phyloP scores from a whole-genome alignment of 2,329 filamentous ascomycete genomes.

The Fusarium sp. region DNA sequence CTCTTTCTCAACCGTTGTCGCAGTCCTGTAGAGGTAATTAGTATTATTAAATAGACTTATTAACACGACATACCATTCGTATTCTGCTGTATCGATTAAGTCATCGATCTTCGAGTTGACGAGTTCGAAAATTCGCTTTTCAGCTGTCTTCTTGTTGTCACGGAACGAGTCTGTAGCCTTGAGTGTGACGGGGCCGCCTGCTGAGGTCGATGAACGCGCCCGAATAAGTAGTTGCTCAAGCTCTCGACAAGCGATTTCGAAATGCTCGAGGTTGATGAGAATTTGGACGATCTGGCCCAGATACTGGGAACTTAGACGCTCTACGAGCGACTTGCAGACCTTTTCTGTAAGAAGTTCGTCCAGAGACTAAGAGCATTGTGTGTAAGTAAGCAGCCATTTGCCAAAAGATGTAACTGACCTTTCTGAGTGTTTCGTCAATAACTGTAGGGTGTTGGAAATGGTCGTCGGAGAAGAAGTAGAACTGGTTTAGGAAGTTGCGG shows the following conservation, averaged over 20 bases:
- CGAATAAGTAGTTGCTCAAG: constrained; percentile 87
- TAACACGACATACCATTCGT: constrained; percentile 76
- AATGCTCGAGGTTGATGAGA: constrained; percentile 96
- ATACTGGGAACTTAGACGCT: constrained; percentile 90
- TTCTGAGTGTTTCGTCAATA: constrained; percentile 90
- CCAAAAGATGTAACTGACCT: constrained; percentile 57
- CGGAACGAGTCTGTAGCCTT: constrained; percentile 87
- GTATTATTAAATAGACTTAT: not conserved
- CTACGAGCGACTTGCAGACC: constrained; percentile 90
- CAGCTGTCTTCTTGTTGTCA: constrained; percentile 92
- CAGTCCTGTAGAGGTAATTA: constrained; percentile 54
- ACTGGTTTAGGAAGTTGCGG: constrained; percentile 96
- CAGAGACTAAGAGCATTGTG: constrained; percentile 72
- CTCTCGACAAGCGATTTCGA: constrained; percentile 91
- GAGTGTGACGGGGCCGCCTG: constrained; percentile 82
- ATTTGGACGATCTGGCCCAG: constrained; percentile 98
- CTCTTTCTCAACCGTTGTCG: constrained; percentile 70
- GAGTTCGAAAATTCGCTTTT: constrained; percentile 97
- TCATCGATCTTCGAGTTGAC: constrained; percentile 99
- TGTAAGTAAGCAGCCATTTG: not conserved
- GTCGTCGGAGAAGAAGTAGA: constrained; percentile 97
- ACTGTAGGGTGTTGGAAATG: constrained; percentile 91
- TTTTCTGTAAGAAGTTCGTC: constrained; percentile 94
- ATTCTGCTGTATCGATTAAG: constrained; percentile 95
- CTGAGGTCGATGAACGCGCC: constrained; percentile 83